Conservation (phyloP, 176 grass and related monocot genomes). For the Avena eriantha region DNA sequence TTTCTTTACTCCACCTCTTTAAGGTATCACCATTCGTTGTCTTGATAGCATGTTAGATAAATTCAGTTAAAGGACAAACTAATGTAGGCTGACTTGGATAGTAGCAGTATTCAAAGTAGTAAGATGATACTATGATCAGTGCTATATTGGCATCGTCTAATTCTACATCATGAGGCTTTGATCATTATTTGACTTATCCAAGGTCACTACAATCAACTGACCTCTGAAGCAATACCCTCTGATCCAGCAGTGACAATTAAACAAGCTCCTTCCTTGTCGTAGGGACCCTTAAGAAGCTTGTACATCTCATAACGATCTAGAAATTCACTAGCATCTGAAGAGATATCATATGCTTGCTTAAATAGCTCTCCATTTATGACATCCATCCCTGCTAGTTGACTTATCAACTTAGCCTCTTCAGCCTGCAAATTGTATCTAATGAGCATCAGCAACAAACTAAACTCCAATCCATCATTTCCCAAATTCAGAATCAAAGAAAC, state of each 20-base stretch:
- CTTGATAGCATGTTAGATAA: not conserved
- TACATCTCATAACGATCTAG: slow-evolving; percentile 82
- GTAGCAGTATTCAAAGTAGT: not conserved
- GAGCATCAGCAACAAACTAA: not conserved
- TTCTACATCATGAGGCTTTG: not conserved
- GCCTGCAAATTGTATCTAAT: slow-evolving; percentile 56
- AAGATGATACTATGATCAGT: not conserved
- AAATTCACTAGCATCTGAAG: slow-evolving; percentile 75
- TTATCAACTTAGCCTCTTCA: slow-evolving; percentile 94
- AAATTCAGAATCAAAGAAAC: not conserved
- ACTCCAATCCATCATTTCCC: not conserved
- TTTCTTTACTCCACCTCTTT: not conserved
- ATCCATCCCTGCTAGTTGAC: slow-evolving; percentile 85
- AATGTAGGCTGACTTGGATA: not conserved
- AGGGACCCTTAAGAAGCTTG: slow-evolving; percentile 74
- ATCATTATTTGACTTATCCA: not conserved
- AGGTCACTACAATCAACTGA: slow-evolving; percentile 30
- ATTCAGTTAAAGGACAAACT: not conserved
- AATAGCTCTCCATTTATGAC: slow-evolving; percentile 79
- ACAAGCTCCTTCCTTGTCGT: slow-evolving; percentile 92
- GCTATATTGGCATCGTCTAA: not conserved
- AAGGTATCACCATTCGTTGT: not conserved
- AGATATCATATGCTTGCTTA: slow-evolving; percentile 77
- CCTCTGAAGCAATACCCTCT: slow-evolving; percentile 72
- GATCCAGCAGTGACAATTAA: slow-evolving; percentile 74